Conservation (phyloP, 768 basidiomycete species). For the Russula emetica region DNA sequence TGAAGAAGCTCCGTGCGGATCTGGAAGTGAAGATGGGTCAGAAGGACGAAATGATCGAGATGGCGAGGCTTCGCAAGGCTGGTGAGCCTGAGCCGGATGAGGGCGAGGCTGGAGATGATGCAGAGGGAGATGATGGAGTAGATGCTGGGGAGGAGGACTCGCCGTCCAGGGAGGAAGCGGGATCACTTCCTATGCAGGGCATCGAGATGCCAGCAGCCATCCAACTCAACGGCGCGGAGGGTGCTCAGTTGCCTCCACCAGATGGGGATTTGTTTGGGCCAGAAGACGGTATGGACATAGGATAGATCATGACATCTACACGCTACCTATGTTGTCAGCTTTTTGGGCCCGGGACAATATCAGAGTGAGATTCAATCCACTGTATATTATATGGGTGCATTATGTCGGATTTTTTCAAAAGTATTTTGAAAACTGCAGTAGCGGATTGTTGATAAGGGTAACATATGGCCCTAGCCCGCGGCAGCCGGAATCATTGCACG, state of each 20-base stretch:
- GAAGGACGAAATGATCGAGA: slow-evolving; percentile 74
- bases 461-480: too few species aligned
- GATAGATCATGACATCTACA: slow-evolving; percentile 18
- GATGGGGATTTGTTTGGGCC: slow-evolving; percentile 25
- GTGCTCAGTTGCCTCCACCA: slow-evolving; percentile 14
- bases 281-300: slow-evolving; percentile 33
- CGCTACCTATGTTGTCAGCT: too few species aligned
- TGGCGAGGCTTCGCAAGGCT: slow-evolving; percentile 66
- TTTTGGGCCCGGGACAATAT: too few species aligned
- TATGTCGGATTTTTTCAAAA: too few species aligned
- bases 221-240: slow-evolving; percentile 22
- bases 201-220: slow-evolving; percentile 19
- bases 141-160: slow-evolving; percentile 33
- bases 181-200: slow-evolving; percentile 13
- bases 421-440: too few species aligned
- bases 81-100: slow-evolving; percentile 48
- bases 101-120: slow-evolving; percentile 36
- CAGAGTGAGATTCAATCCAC: too few species aligned
- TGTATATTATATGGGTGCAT: too few species aligned
- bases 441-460: too few species aligned
- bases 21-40: slow-evolving; percentile 80
- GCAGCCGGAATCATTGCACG: too few species aligned
- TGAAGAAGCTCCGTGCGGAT: slow-evolving; percentile 83
- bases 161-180: slow-evolving; percentile 32
- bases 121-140: slow-evolving; percentile 36